Base-by-base conservation (phyloP, 306 rosid species). In the Vigna mungo region DNA sequence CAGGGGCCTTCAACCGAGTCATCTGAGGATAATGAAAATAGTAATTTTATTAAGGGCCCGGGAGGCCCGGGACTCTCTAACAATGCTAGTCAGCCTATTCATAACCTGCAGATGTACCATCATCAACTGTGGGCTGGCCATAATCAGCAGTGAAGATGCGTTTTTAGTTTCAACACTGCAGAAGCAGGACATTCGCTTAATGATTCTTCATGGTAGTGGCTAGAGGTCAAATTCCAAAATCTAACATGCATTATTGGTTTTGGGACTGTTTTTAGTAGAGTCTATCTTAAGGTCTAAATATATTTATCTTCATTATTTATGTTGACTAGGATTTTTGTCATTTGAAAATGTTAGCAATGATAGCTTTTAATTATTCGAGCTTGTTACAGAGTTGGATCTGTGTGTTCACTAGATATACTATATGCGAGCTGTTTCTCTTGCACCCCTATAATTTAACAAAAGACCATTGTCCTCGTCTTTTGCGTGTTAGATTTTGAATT, bases 1-100 rank as follows among this genome's bases (percentile, higher is more conserved):
- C 89, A 85, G 76, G 96, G 90, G 66, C 86, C 74, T 51, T 89
- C 97, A 43, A 82, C 90, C 6, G 91, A 88, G 25, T 90, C 97
- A 4, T 88, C 97, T 14, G 96, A 84, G 2, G 97, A 90, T 59
- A 84, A 87, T 15, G 93, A 86, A 5, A 84, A 83, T 58, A 59
- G 86, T 84, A 87, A 90, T 53, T 85, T 89, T 39, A 82, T 80
- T 61, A 78, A 85, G 60, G 88, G 84, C 23, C 86, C 88, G 8
- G 67, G 21, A 2, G 67, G 5, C 6, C 21, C 20, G 37, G 93
- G 80, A 61, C 74, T 82, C 84, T 86, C 61, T 80, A 79, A 36
- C 37, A 90, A 81, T 75, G 37, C 79, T 32, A 65, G 53, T 62
- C 97, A 89, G 80, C 84, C 89, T 36, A 68, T 85, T 37, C 92